These are phyloP conservation scores for Spiraea crenata DNA, from an alignment of 331 rosid species.

Conservation along the genomic window DNA sequence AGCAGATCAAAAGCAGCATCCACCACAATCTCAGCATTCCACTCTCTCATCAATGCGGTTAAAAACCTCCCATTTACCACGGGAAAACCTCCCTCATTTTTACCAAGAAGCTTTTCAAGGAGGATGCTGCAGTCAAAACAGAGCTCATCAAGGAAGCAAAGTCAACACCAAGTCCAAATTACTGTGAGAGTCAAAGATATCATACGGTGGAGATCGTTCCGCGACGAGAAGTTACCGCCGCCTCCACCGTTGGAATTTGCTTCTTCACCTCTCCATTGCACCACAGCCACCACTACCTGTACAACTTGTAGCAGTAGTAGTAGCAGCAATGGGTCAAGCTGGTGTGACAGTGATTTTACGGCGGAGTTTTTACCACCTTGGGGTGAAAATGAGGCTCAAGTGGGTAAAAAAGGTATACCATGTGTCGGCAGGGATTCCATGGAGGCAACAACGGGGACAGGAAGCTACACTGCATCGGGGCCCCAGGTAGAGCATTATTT, in stretches of 20 bases:
- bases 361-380: conserved; percentile 36
- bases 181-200: conserved; percentile 65
- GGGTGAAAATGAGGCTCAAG: neutral
- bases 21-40: conserved; percentile 40
- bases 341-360: conserved; percentile 77
- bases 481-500: conserved; percentile 47
- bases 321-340: conserved; percentile 52
- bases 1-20: conserved; percentile 23
- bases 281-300: conserved; percentile 24
- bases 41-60: conserved; percentile 46
- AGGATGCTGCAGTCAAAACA: conserved; percentile 28
- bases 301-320: conserved; percentile 16
- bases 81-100: conserved; percentile 39
- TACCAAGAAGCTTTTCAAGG: conserved; percentile 56
- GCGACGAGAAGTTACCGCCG: conserved; percentile 36
- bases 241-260: conserved; percentile 37
- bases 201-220: conserved; percentile 77
- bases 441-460: conserved; percentile 20
- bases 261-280: conserved; percentile 29
- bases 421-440: conserved; percentile 52
- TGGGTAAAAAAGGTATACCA: conserved; percentile 31
- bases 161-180: conserved; percentile 18
- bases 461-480: conserved; percentile 18
- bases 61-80: conserved; percentile 47
- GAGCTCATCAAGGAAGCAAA: conserved; percentile 2